Evolutionary conservation across 352 stramenopile genomes (phyloP).

Genomic region (Thraustochytrium sp.): DNA sequence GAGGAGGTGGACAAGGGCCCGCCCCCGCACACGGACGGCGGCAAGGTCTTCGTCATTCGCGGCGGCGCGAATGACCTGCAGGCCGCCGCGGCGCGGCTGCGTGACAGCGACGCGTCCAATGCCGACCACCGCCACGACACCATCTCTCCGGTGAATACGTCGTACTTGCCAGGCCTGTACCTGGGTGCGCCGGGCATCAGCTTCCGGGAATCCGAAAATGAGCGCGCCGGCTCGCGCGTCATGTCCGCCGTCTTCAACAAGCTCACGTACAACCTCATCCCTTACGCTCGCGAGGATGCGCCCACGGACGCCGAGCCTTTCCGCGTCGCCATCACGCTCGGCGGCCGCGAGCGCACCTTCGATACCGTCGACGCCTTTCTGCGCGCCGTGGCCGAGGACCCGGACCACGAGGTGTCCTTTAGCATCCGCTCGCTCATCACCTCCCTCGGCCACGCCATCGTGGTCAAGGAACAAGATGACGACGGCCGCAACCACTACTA

Average conservation of each 20-base stretch:
- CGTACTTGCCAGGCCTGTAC: background rate
- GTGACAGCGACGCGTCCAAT: background rate
- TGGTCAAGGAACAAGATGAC: no score
- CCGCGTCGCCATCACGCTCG: background rate
- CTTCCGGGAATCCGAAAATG: background rate
- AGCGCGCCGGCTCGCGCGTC: background rate
- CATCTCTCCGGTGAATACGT: background rate
- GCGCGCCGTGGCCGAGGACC: background rate
- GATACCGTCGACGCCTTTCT: background rate
- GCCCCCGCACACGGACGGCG: no score
- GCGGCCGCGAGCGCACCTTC: background rate
- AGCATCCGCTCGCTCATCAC: slow-evolving; percentile 9
- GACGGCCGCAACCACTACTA: background rate
- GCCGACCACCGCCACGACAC: background rate
- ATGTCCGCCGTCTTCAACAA: background rate
- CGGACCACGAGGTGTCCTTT: background rate
- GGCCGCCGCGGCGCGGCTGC: background rate
- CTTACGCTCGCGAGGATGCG: background rate
- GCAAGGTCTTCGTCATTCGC: background rate
- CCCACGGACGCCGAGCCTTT: background rate
- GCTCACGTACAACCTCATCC: background rate
- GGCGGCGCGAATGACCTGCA: background rate
- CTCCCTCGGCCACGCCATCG: background rate
- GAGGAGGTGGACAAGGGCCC: no score
- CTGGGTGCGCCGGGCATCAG: background rate